These are phyloP conservation scores for Pichia kudriavzevii DNA, from an alignment of 1,139 yeast species.

Conservation along the genomic window DNA sequence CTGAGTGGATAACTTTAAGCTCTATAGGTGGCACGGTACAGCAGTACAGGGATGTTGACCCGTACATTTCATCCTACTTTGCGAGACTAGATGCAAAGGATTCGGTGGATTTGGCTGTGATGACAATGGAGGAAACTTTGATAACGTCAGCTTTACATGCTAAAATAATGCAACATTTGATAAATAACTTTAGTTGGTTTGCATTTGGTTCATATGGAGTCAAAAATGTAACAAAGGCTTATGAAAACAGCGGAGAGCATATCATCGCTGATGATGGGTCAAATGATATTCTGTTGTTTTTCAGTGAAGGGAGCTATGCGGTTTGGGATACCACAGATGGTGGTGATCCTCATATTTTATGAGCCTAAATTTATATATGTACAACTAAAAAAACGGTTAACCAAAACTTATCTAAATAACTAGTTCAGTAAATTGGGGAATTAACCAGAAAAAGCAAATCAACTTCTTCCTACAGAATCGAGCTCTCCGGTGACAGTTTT, in stretches of 20 bases:
- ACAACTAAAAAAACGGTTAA: too few relatives aligned
- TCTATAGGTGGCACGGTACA: conserved; percentile 22
- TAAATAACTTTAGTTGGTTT: conserved; percentile 18
- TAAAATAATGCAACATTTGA: conserved; percentile 4
- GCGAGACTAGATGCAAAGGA: conserved; percentile 11
- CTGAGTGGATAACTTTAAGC: conserved; percentile 27
- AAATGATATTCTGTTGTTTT: conserved; percentile 20
- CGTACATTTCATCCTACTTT: conserved; percentile 19
- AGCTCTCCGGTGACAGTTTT: conserved; percentile 3
- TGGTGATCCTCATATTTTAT: conserved; percentile 18
- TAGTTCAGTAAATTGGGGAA: not conserved
- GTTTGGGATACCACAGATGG: conserved; percentile 26
- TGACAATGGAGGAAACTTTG: conserved; percentile 15
- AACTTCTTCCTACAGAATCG: not conserved
- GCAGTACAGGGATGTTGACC: conserved; percentile 16
- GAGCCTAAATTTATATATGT: not conserved
- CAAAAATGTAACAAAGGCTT: conserved; percentile 22
- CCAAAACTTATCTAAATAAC: not conserved
- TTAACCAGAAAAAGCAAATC: not conserved
- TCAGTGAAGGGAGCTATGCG: conserved; percentile 14
- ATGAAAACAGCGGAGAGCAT: conserved; percentile 22
- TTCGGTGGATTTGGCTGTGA: conserved; percentile 10
- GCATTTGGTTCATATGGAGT: conserved; percentile 23
- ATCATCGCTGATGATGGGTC: conserved; percentile 23
- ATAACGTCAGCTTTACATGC: conserved; percentile 10